A percentile compares a stretch with the other conserved stretches of the same genome.
Conservation (phyloP, 345 rosid species). For the Moringa oleifera region DNA sequence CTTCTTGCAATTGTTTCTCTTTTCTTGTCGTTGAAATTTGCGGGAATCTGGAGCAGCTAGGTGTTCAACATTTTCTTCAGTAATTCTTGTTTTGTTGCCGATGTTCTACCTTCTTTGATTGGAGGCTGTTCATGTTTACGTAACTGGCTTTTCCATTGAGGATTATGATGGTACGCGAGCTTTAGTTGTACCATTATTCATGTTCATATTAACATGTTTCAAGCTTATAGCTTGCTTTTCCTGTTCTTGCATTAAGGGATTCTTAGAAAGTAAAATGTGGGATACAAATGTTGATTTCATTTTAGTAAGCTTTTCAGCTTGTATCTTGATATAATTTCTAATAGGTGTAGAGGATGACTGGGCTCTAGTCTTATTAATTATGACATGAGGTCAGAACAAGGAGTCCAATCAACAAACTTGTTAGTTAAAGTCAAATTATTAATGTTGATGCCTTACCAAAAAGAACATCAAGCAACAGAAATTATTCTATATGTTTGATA, state of each 20-base stretch:
- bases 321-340: background rate
- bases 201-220: background rate
- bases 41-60: no score
- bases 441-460: no score
- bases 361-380: no score
- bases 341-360: background rate
- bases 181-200: background rate
- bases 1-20: background rate
- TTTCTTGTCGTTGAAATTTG: no score
- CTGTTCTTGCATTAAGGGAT: background rate
- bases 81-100: background rate
- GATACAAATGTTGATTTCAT: no score
- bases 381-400: no score
- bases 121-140: background rate
- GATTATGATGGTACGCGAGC: background rate
- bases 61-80: no score
- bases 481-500: no score
- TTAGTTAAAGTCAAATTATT: no score
- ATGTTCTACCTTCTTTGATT: background rate
- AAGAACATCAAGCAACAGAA: no score
- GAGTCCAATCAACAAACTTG: no score
- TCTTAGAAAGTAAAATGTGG: background rate
- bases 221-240: background rate
- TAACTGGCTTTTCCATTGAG: background rate
- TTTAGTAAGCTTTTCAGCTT: no score